phyloP scores from a whole-genome alignment of 768 basidiomycete species.

The Boletus rex-veris region DNA sequence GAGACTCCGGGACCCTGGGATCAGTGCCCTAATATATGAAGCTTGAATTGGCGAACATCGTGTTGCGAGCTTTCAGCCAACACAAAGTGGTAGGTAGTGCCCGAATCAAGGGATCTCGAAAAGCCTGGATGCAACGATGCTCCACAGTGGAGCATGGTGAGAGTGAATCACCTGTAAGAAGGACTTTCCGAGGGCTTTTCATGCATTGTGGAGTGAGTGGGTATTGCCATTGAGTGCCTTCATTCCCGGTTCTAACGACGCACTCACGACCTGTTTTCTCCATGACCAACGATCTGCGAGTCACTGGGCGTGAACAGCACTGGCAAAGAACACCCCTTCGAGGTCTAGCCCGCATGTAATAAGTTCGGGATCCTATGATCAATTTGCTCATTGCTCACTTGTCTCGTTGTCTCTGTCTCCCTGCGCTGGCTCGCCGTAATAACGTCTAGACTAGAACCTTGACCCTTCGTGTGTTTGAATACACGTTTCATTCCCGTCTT shows the following conservation, averaged over 20 bases:
- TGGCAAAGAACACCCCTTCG: not conserved
- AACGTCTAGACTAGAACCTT: not conserved
- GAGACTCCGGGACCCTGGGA: constrained; percentile 13
- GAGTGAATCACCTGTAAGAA: too few relatives aligned
- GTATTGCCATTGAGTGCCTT: constrained; percentile 3
- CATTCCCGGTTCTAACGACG: not conserved
- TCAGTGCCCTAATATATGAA: constrained; percentile 4
- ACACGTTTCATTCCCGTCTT: constrained; percentile 9
- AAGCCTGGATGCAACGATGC: too few relatives aligned
- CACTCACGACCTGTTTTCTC: constrained; percentile 6
- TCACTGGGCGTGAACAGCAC: not conserved
- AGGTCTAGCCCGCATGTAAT: not conserved
- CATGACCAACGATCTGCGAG: constrained; percentile 1
- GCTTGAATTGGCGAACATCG: not conserved
- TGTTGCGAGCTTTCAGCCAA: not conserved
- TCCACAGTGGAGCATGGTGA: too few relatives aligned
- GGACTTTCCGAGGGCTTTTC: not conserved
- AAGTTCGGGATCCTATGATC: not conserved
- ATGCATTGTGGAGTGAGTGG: constrained; percentile 18
- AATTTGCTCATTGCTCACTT: too few relatives aligned
- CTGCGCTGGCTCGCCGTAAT: not conserved
- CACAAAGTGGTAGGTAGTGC: too few relatives aligned
- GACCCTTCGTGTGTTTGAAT: not conserved
- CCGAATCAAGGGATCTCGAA: too few relatives aligned
- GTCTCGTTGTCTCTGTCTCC: too few relatives aligned